Evolutionary conservation across 768 basidiomycete genomes (phyloP), one percentile per base, ranked within the genome.

Genomic region (Phaffia tasmanica): DNA sequence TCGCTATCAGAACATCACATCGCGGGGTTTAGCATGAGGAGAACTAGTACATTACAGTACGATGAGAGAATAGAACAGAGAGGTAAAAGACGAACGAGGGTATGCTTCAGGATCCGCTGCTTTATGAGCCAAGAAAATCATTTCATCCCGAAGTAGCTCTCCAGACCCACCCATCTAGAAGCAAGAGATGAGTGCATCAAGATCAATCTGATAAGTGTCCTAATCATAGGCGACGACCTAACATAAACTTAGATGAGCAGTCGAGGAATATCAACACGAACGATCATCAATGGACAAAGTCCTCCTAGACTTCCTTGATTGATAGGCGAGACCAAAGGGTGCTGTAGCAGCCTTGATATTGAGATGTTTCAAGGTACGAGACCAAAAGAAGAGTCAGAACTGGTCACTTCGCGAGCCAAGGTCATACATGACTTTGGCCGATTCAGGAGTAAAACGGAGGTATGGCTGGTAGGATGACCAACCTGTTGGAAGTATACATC

Each of bases 21-120:
- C 6, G 35, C 4, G 35, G 11, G 35, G 4, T 11, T 42, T 42
- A 42, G 35, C 35, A 42, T 5, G 35, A 42, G 35, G 6, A 42
- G 35, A 42, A 42, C 35, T n/a, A n/a, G n/a, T n/a, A n/a, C n/a
- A n/a, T n/a, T n/a, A n/a, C n/a, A n/a, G n/a, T n/a, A n/a, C n/a
- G n/a, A n/a, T n/a, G n/a, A n/a, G 35, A 42, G 35, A 42, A 42
- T 4, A 42, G 11, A 11, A 42, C 35, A 42, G 11, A 42, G 11
- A 75, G 1, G 84, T 77, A n/a, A 83, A 82, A 19, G 80, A 74
- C 42, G 84, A 78, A 0, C 82, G 77, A 3, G 86, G 86, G 74
- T 83, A 94, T 70, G 78, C 80, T 7, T 83, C 81, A 0, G 95
- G 95, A 74, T 88, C 77, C 2, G 89, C 89, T 25, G 94, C 94